Percentiles rank a stretch among this genome's conserved stretches.
Conservation (phyloP, 2,329 filamentous ascomycete species). For the Zymoseptoria ardabiliae region DNA sequence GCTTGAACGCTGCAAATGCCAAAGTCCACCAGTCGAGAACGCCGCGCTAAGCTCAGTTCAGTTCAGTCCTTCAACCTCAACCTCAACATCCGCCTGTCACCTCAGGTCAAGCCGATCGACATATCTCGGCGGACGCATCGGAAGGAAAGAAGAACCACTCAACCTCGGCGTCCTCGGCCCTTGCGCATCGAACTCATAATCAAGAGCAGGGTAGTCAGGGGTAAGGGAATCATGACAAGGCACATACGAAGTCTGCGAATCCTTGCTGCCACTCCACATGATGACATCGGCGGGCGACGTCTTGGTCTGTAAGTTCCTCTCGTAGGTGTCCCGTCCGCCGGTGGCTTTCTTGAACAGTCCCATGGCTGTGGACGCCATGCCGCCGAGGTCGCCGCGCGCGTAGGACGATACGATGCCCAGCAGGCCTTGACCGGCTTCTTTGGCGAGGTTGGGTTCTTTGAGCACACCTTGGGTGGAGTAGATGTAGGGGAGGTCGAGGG, state of each 20-base stretch:
- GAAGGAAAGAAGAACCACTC: slow-evolving; percentile 5
- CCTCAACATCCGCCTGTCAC: not conserved
- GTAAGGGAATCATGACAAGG: slow-evolving; percentile 16
- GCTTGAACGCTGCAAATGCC: slow-evolving; percentile 9
- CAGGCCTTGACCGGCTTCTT: slow-evolving; percentile 67
- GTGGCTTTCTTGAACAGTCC: slow-evolving; percentile 83
- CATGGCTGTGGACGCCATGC: slow-evolving; percentile 74
- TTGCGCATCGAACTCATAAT: not conserved
- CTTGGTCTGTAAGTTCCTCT: slow-evolving; percentile 78
- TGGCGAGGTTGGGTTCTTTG: slow-evolving; percentile 74
- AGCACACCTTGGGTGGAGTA: slow-evolving; percentile 74
- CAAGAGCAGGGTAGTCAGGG: slow-evolving; percentile 12
- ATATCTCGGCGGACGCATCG: not conserved
- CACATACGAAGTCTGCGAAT: slow-evolving; percentile 83
- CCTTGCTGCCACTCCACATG: slow-evolving; percentile 97
- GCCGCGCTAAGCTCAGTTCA: slow-evolving; percentile 13
- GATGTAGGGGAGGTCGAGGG: slow-evolving; percentile 69
- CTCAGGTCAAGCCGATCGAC: not conserved
- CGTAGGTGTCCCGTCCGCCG: slow-evolving; percentile 67
- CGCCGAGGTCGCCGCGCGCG: slow-evolving; percentile 72
- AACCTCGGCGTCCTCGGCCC: not conserved
- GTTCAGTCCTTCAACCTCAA: not conserved
- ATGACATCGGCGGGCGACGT: slow-evolving; percentile 92
- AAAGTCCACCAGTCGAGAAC: slow-evolving; percentile 12
- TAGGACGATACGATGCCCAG: slow-evolving; percentile 69